Percentiles rank a stretch among this genome's conserved stretches.
Evolutionary conservation across 2,329 filamentous ascomycete species (phyloP).

Genomic region (Gliomastix tumulicola): DNA sequence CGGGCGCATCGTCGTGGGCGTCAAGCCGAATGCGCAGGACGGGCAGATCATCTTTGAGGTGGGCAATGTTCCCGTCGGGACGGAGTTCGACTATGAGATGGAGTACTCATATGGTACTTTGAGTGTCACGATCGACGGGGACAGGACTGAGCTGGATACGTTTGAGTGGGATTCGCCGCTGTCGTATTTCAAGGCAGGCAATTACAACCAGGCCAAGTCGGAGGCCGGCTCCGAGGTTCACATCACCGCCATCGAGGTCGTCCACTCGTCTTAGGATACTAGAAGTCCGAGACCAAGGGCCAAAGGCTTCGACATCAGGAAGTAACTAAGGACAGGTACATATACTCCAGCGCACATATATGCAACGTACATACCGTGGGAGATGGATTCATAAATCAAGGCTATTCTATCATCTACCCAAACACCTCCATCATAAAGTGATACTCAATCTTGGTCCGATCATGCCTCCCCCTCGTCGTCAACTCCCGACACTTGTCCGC

Average conservation of each 20-base stretch:
- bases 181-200: conserved; percentile 29
- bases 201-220: conserved; percentile 24
- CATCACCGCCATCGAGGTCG: neutral
- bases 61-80: conserved; percentile 13
- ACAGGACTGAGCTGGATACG: conserved; percentile 14
- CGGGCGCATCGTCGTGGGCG: conserved; percentile 26
- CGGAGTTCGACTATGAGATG: conserved; percentile 17
- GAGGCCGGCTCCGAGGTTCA: neutral
- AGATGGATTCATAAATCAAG: too few species aligned
- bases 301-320: too few species aligned
- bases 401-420: too few species aligned
- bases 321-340: too few species aligned
- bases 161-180: conserved; percentile 17
- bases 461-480: conserved; percentile 41
- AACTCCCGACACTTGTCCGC: conserved; percentile 45
- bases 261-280: too few species aligned
- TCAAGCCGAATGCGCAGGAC: conserved; percentile 24
- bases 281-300: too few species aligned
- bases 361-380: too few species aligned
- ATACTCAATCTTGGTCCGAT: conserved; percentile 45
- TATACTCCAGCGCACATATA: too few species aligned
- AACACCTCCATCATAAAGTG: conserved; percentile 54
- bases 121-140: conserved; percentile 20
- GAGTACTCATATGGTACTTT: conserved; percentile 23
- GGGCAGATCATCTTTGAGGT: conserved; percentile 19